Evolutionary conservation across 1,139 yeast genomes (phyloP).

Genomic region (Insectozyma bohioensis): DNA sequence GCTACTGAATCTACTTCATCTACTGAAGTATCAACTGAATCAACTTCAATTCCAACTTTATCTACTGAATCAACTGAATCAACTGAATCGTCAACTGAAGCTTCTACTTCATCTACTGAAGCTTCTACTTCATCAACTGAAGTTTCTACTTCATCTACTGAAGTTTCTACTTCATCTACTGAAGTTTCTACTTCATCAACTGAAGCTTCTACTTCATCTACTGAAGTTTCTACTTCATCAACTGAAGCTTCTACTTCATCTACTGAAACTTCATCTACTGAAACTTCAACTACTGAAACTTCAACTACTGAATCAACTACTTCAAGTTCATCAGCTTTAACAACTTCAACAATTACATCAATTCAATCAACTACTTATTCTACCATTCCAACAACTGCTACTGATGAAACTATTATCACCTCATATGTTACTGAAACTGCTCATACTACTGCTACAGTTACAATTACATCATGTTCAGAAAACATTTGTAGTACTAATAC

Average conservation of each 20-base stretch:
- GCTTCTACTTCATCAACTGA: too few species aligned
- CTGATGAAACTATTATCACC: constrained; percentile 7
- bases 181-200: too few species aligned
- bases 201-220: too few species aligned
- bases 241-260: constrained; percentile 3
- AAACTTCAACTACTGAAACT: not conserved
- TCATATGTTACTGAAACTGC: constrained; percentile 7
- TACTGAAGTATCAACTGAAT: too few species aligned
- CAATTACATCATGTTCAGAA: constrained; percentile 21
- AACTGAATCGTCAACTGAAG: too few species aligned
- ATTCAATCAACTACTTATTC: constrained; percentile 3
- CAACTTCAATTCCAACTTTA: not conserved
- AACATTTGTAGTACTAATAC: constrained; percentile 18
- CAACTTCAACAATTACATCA: not conserved
- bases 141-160: too few species aligned
- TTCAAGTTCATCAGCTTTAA: not conserved
- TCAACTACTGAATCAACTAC: constrained; percentile 1
- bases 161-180: too few species aligned
- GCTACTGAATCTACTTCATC: not conserved
- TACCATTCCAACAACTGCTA: constrained; percentile 4
- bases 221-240: constrained; percentile 3
- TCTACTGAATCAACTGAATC: too few species aligned
- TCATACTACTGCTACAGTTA: constrained; percentile 15
- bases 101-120: too few species aligned
- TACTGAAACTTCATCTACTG: constrained; percentile 14